These are phyloP conservation scores for Lentithecium fluviatile DNA, from an alignment of 495 filamentous ascomycete genomes.

Conservation along the genomic window DNA sequence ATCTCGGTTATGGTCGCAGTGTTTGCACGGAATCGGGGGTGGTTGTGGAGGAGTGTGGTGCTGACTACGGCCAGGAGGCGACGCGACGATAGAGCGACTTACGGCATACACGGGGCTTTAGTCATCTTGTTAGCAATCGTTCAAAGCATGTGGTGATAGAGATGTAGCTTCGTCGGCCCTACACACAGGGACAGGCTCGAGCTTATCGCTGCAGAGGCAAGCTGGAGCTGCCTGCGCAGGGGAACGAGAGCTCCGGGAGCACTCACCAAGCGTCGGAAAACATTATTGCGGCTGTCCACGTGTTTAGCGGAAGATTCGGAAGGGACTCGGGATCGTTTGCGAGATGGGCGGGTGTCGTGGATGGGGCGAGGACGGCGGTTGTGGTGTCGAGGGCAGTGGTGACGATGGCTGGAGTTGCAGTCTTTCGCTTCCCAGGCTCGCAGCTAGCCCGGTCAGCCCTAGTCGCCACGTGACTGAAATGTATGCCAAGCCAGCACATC, in stretches of 20 bases:
- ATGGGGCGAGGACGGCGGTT: conserved; percentile 8
- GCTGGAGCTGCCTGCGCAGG: conserved; percentile 32
- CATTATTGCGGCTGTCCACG: conserved; percentile 50
- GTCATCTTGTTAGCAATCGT: conserved; percentile 45
- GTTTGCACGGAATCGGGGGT: not conserved
- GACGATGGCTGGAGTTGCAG: conserved; percentile 22
- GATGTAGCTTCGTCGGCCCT: no score
- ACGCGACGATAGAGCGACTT: conserved; percentile 53
- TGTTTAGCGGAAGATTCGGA: not conserved
- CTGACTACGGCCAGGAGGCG: conserved; percentile 15
- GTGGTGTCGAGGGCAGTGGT: conserved; percentile 19
- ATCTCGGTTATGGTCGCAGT: not conserved
- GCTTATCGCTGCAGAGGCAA: conserved; percentile 38
- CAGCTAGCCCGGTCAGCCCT: conserved; percentile 9
- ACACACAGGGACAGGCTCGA: conserved; percentile 22
- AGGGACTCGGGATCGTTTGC: conserved; percentile 12
- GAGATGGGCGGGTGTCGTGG: conserved; percentile 22
- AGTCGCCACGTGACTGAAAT: conserved; percentile 12
- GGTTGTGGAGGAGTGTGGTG: not conserved
- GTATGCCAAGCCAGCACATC: not conserved
- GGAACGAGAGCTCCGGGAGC: conserved; percentile 38
- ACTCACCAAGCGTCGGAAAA: conserved; percentile 67
- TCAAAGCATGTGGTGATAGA: not conserved
- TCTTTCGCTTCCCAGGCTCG: no score
- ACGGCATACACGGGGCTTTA: conserved; percentile 96